phyloP scores from a whole-genome alignment of 768 basidiomycete genomes.

The Mycena metata region DNA sequence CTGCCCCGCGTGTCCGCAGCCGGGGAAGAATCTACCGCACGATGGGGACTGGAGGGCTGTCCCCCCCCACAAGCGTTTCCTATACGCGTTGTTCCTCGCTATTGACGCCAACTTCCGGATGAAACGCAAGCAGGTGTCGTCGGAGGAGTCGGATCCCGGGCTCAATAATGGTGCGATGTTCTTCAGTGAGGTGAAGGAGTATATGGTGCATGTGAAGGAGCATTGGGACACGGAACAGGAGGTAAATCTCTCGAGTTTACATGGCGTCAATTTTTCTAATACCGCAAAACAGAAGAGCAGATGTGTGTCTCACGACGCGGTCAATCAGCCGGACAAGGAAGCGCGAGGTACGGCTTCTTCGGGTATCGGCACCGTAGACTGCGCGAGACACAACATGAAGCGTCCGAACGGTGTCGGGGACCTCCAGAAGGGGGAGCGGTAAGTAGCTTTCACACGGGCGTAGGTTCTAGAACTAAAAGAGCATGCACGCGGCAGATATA shows the following conservation, averaged over 20 bases:
- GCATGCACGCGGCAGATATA: background rate
- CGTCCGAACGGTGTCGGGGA: constrained; percentile 38
- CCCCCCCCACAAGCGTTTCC: constrained; percentile 28
- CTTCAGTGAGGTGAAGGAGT: constrained; percentile 44
- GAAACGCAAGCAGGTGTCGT: constrained; percentile 46
- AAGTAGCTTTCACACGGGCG: background rate
- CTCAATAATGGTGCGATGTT: constrained; percentile 47
- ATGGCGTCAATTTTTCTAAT: background rate
- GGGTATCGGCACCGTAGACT: constrained; percentile 30
- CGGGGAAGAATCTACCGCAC: constrained; percentile 41
- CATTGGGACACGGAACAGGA: constrained; percentile 15
- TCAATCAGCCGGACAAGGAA: constrained; percentile 18
- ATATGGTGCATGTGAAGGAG: constrained; percentile 35
- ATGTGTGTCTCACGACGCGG: constrained; percentile 24
- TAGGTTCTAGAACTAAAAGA: too few relatives aligned
- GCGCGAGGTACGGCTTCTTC: constrained; percentile 13
- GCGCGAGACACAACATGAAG: constrained; percentile 29
- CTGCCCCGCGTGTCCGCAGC: constrained; percentile 47
- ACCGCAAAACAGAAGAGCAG: constrained; percentile 28
- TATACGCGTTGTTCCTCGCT: constrained; percentile 45
- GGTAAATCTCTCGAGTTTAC: background rate
- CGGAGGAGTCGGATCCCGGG: constrained; percentile 43
- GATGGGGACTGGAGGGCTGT: constrained; percentile 38
- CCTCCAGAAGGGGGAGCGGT: constrained; percentile 41
- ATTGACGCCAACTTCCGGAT: constrained; percentile 32